Conservation (phyloP, 139 green algal species). For the Chlamydomonas sphaeroides region DNA sequence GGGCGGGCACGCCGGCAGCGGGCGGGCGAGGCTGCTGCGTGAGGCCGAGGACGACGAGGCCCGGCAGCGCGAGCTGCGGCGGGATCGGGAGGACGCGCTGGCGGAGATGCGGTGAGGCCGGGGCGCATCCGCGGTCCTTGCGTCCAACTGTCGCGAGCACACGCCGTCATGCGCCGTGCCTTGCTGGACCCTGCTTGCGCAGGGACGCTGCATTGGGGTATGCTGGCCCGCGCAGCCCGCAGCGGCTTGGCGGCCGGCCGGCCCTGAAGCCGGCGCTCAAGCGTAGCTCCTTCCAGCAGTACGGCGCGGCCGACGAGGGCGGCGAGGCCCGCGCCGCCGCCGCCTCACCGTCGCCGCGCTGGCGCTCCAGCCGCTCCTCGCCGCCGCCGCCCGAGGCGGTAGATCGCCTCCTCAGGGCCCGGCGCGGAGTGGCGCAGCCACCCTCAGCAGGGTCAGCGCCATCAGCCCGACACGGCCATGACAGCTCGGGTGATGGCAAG, state of each 20-base stretch:
- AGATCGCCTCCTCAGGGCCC: background rate
- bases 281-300: background rate
- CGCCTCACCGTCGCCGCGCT: background rate
- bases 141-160: too few species aligned
- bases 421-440: background rate
- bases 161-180: too few species aligned
- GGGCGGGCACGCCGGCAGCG: background rate
- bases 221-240: too few species aligned
- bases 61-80: constrained; percentile 22
- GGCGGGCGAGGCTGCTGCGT: constrained; percentile 18
- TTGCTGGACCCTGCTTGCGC: too few species aligned
- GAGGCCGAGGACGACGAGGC: constrained; percentile 31
- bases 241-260: too few species aligned
- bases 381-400: background rate
- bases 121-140: too few species aligned
- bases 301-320: background rate
- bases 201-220: too few species aligned
- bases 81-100: constrained; percentile 57
- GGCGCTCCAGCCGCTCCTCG: constrained; percentile 21
- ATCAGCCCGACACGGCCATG: too few species aligned
- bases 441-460: too few species aligned
- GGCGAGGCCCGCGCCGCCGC: background rate
- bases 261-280: constrained; percentile 13
- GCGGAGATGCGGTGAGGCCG: constrained; percentile 54
- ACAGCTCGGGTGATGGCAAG: too few species aligned